Conservation (phyloP, 352 stramenopile genomes). For the Aphanomyces invadans region DNA sequence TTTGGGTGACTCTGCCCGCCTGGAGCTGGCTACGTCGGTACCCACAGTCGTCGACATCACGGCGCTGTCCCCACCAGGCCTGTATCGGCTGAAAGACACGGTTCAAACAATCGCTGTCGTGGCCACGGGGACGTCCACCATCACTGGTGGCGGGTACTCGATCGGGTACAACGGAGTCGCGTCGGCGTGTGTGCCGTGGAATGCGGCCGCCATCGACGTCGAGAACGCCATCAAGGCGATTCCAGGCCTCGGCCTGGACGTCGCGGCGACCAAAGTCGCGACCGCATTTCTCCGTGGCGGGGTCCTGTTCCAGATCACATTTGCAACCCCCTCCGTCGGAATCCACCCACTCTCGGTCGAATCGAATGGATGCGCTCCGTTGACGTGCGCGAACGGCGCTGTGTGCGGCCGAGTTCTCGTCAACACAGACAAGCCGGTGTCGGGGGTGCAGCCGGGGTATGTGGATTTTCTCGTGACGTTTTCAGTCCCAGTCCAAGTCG, state of each 20-base stretch:
- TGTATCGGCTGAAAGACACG: conserved; percentile 30
- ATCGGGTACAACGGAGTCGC: conserved; percentile 38
- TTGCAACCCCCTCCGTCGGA: conserved; percentile 42
- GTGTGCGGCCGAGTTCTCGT: conserved; percentile 39
- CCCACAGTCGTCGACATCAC: conserved; percentile 33
- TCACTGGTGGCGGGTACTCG: conserved; percentile 47
- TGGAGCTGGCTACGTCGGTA: conserved; percentile 47
- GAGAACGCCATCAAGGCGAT: conserved; percentile 42
- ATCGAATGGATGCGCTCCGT: conserved; percentile 29
- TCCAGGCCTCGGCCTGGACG: conserved; percentile 31
- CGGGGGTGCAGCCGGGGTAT: conserved; percentile 36
- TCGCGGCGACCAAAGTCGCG: conserved; percentile 35
- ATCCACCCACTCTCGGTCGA: conserved; percentile 36
- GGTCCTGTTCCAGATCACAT: conserved; percentile 40
- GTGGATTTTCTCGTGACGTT: conserved; percentile 46
- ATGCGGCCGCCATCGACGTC: conserved; percentile 36
- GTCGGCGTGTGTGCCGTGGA: conserved; percentile 50
- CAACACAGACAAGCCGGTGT: conserved; percentile 42
- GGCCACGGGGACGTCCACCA: conserved; percentile 30
- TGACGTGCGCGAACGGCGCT: conserved; percentile 32
- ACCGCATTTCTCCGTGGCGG: conserved; percentile 42
- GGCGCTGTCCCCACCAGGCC: conserved; percentile 27
- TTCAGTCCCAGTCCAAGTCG: conserved; percentile 39
- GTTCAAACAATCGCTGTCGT: conserved; percentile 58
- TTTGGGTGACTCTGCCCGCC: conserved; percentile 41